These are phyloP conservation scores for Colletotrichum incanum DNA, from an alignment of 2,329 filamentous ascomycete species.

Conservation along the genomic window DNA sequence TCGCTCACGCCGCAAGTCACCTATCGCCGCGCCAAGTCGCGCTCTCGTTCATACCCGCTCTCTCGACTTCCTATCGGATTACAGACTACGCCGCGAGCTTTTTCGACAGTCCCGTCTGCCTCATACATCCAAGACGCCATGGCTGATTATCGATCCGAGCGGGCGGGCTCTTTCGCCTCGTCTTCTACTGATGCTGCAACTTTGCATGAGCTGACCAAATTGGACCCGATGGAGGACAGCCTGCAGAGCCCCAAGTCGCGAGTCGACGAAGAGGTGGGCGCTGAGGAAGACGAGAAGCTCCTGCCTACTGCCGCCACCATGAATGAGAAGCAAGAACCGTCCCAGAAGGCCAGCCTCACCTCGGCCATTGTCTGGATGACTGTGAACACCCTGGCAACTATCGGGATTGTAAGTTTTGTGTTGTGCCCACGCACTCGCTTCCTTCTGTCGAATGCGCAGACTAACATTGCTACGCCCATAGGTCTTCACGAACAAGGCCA, in stretches of 20 bases:
- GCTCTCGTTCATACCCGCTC: neutral
- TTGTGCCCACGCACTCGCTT: neutral
- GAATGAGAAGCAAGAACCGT: slow-evolving; percentile 52
- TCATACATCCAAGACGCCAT: slow-evolving; percentile 40
- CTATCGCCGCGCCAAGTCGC: neutral
- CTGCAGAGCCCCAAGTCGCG: slow-evolving; percentile 50
- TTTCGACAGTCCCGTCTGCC: neutral
- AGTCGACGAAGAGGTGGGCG: slow-evolving; percentile 55
- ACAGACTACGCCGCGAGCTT: neutral
- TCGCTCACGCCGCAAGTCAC: slow-evolving; percentile 2
- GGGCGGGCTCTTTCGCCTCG: slow-evolving; percentile 52
- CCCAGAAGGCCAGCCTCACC: slow-evolving; percentile 54
- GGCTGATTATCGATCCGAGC: slow-evolving; percentile 47
- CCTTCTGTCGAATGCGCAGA: neutral
- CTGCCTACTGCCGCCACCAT: slow-evolving; percentile 52
- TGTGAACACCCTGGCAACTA: slow-evolving; percentile 75
- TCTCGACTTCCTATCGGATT: neutral
- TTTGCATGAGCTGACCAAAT: slow-evolving; percentile 54
- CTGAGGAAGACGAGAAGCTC: slow-evolving; percentile 60
- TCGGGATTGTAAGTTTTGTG: slow-evolving; percentile 69
- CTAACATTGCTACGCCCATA: slow-evolving; percentile 49
- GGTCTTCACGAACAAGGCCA: slow-evolving; percentile 81
- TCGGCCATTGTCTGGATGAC: slow-evolving; percentile 69
- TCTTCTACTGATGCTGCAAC: slow-evolving; percentile 54
- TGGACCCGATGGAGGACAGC: slow-evolving; percentile 52